Percentiles rank a stretch among this genome's conserved stretches.
These are phyloP conservation scores for Pseudoneurospora amorphoporcata DNA, from an alignment of 495 filamentous ascomycete species.

Conservation along the genomic window DNA sequence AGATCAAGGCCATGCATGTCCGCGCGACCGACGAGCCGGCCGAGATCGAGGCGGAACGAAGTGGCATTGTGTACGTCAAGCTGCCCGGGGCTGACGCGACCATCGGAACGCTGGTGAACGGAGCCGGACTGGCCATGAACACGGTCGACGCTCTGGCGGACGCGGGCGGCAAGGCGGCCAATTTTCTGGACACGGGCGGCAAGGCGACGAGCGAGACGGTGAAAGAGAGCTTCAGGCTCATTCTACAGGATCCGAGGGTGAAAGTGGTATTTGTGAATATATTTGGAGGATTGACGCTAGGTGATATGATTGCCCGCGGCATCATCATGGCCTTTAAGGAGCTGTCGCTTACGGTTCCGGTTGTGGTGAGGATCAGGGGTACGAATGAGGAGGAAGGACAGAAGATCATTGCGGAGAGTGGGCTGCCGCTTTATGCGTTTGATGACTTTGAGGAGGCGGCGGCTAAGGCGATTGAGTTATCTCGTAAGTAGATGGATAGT, in stretches of 20 bases:
- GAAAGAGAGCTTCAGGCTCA: conserved; percentile 60
- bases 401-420: conserved; percentile 67
- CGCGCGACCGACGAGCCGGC: conserved; percentile 39
- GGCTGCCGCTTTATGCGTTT: conserved; percentile 62
- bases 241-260: conserved; percentile 61
- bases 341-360: conserved; percentile 56
- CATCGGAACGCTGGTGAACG: conserved; percentile 74
- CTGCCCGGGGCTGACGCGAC: conserved; percentile 37
- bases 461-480: conserved; percentile 60
- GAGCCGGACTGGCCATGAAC: conserved; percentile 88
- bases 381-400: conserved; percentile 72
- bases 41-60: conserved; percentile 55
- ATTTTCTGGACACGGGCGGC: conserved; percentile 85
- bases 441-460: conserved; percentile 77
- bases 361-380: conserved; percentile 75
- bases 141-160: conserved; percentile 68
- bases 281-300: conserved; percentile 77
- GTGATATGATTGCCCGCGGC: conserved; percentile 81
- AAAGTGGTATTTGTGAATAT: conserved; percentile 79
- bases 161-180: conserved; percentile 56
- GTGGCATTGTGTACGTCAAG: conserved; percentile 66
- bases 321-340: conserved; percentile 70
- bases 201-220: conserved; percentile 85
- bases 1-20: conserved; percentile 50
- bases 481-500: conserved; percentile 17